These are phyloP conservation scores for Beta macrorhiza DNA, from an alignment of 179 eudicot species.

Conservation along the genomic window DNA sequence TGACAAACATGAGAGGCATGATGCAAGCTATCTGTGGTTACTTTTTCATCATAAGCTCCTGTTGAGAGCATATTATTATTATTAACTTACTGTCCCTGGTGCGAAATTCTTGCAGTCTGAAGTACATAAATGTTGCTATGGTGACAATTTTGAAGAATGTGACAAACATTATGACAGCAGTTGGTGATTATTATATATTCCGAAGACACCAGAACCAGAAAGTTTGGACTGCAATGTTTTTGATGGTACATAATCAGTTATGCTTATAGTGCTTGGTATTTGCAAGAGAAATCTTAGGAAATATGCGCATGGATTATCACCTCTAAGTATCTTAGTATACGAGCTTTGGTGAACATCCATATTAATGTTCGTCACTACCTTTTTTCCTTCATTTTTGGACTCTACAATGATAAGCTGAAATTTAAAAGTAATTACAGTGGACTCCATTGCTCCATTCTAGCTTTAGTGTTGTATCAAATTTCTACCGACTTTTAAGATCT, in stretches of 20 bases:
- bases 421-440: too few relatives aligned
- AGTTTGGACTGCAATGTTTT: conserved; percentile 84
- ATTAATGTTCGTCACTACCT: not conserved
- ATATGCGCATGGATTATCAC: not conserved
- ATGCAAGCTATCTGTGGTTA: not conserved
- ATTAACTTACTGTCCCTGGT: conserved; percentile 12
- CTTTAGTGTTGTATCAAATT: too few relatives aligned
- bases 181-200: conserved; percentile 67
- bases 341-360: not conserved
- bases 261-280: conserved; percentile 7
- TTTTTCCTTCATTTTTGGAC: not conserved
- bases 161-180: conserved; percentile 74
- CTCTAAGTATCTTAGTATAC: not conserved
- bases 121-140: conserved; percentile 77
- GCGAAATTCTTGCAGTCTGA: conserved; percentile 53
- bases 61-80: not conserved
- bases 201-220: conserved; percentile 65
- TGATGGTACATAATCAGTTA: conserved; percentile 52
- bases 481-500: too few relatives aligned
- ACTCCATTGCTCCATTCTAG: too few relatives aligned
- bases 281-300: not conserved
- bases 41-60: not conserved
- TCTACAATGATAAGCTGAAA: too few relatives aligned
- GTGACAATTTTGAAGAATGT: conserved; percentile 82
- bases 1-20: not conserved